Conservation (phyloP, 257 asterid genomes). For the Solanum dulcamara region DNA sequence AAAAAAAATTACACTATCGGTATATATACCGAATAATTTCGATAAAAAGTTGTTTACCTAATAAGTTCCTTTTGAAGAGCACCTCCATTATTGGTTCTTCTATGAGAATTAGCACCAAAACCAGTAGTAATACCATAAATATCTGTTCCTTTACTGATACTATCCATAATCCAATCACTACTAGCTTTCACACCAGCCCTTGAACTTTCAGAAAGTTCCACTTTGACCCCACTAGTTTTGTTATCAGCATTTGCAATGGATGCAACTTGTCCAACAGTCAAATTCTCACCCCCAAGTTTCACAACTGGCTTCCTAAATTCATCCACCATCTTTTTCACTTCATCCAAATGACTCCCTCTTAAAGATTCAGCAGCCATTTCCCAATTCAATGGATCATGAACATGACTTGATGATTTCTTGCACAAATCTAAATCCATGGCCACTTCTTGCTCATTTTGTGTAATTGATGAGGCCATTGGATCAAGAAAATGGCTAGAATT, state of each 20-base stretch:
- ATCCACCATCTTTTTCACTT: conserved; percentile 73
- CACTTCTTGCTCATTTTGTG: conserved; percentile 12
- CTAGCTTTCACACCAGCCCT: conserved; percentile 83
- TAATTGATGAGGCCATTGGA: not conserved
- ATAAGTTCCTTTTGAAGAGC: conserved; percentile 86
- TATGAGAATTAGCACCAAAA: conserved; percentile 77
- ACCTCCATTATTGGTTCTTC: conserved; percentile 80
- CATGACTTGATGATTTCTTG: too few relatives aligned
- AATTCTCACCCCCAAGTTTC: conserved; percentile 61
- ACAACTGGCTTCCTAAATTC: conserved; percentile 71
- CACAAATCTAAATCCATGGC: too few relatives aligned
- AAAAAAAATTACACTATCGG: not conserved
- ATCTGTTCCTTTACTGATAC: conserved; percentile 72
- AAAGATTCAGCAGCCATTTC: conserved; percentile 62
- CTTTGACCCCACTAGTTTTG: conserved; percentile 36
- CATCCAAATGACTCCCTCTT: conserved; percentile 77
- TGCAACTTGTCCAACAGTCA: conserved; percentile 75
- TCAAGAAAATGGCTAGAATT: not conserved
- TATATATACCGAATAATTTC: not conserved
- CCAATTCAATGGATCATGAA: conserved; percentile 71
- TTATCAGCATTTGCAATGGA: conserved; percentile 21
- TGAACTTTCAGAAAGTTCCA: conserved; percentile 69
- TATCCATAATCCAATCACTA: conserved; percentile 92
- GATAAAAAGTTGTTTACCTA: conserved; percentile 29
- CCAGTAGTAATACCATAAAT: conserved; percentile 92